These are phyloP conservation scores for Dichomitus squalens DNA, from an alignment of 1,284 basidiomycete species.

Conservation along the genomic window DNA sequence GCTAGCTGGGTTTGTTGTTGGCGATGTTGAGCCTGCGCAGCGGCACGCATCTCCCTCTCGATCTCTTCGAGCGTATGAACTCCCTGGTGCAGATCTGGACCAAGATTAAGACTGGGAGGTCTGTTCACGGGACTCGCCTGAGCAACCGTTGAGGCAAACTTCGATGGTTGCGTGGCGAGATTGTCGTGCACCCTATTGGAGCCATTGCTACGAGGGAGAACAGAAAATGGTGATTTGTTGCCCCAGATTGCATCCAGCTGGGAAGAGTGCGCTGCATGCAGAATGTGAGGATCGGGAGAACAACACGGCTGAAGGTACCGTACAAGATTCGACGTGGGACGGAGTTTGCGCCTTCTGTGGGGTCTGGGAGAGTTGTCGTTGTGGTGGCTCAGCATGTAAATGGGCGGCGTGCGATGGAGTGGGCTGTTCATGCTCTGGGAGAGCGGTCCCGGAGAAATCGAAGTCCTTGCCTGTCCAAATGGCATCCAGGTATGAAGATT, in stretches of 20 bases:
- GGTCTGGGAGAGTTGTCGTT: slow-evolving; percentile 18
- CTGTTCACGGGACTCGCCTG: slow-evolving; percentile 14
- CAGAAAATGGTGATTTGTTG: slow-evolving; percentile 74
- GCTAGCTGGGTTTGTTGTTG: slow-evolving; percentile 29
- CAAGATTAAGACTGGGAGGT: slow-evolving; percentile 26
- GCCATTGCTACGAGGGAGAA: slow-evolving; percentile 60
- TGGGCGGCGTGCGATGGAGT: slow-evolving; percentile 14
- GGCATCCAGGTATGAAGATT: not conserved
- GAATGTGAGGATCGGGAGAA: slow-evolving; percentile 36
- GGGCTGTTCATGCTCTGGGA: slow-evolving; percentile 37
- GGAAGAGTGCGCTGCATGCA: slow-evolving; percentile 37
- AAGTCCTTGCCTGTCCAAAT: slow-evolving; percentile 81
- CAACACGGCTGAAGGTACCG: slow-evolving; percentile 30
- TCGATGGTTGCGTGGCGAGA: slow-evolving; percentile 27
- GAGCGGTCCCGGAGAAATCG: slow-evolving; percentile 70
- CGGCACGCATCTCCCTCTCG: slow-evolving; percentile 86
- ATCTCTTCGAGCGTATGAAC: slow-evolving; percentile 90
- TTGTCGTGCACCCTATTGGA: slow-evolving; percentile 40
- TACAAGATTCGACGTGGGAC: slow-evolving; percentile 33
- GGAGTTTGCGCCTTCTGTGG: slow-evolving; percentile 24
- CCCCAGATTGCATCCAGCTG: slow-evolving; percentile 77
- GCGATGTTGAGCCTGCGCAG: slow-evolving; percentile 45
- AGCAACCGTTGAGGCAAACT: slow-evolving; percentile 23
- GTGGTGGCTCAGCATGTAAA: slow-evolving; percentile 5
- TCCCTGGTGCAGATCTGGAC: slow-evolving; percentile 36